Conservation (phyloP, 2,329 filamentous ascomycete species). For the Colletotrichum musicola region DNA sequence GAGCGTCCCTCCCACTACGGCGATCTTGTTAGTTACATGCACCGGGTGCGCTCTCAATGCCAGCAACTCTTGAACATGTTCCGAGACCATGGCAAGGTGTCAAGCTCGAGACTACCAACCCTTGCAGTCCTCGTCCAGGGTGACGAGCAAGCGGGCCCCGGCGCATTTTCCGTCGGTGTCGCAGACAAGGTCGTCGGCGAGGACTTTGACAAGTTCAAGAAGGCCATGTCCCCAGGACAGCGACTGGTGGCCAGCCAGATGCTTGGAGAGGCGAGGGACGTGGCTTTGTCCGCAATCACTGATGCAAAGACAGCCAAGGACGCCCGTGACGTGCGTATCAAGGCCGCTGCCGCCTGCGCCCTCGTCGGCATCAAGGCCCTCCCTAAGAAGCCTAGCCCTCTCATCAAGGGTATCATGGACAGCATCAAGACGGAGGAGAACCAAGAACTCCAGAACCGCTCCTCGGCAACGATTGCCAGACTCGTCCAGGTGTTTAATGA, state of each 20-base stretch:
- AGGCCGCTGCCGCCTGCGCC: constrained; percentile 87
- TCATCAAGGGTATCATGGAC: constrained; percentile 99
- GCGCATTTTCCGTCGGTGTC: constrained; percentile 88
- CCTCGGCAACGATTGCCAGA: constrained; percentile 84
- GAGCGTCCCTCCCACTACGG: constrained; percentile 87
- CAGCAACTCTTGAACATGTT: constrained; percentile 92
- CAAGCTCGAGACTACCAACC: constrained; percentile 78
- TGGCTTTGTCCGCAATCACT: constrained; percentile 78
- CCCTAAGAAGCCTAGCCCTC: constrained; percentile 91
- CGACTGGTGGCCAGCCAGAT: constrained; percentile 85
- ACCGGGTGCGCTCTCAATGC: constrained; percentile 91
- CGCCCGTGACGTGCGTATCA: constrained; percentile 86
- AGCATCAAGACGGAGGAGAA: constrained; percentile 97
- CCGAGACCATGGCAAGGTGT: constrained; percentile 88
- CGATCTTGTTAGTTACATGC: constrained; percentile 90
- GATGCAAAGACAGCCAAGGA: constrained; percentile 85
- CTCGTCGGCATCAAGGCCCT: constrained; percentile 88
- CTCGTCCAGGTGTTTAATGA: constrained; percentile 90
- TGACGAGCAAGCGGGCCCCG: constrained; percentile 90
- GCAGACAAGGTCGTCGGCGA: constrained; percentile 88
- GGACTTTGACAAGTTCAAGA: constrained; percentile 91
- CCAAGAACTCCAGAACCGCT: constrained; percentile 85
- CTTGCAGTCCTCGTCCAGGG: constrained; percentile 95
- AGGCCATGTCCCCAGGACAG: constrained; percentile 88
- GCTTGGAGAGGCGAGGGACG: constrained; percentile 80